phyloP scores from a whole-genome alignment of 2,329 filamentous ascomycete species.

The Diatrype stigma region DNA sequence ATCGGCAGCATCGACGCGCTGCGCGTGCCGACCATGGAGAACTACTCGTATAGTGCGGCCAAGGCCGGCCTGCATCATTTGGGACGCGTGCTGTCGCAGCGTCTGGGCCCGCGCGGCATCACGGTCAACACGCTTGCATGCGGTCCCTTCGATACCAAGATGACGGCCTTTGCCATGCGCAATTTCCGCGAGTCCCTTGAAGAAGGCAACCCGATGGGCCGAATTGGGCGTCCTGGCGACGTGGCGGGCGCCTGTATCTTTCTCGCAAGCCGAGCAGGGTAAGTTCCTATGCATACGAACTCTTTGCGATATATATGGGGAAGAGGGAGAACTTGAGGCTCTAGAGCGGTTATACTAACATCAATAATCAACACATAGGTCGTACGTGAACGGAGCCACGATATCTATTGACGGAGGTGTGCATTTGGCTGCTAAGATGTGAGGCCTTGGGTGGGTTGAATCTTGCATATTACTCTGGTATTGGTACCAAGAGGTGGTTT shows the following conservation, averaged over 20 bases:
- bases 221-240: slow-evolving; percentile 65
- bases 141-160: slow-evolving; percentile 66
- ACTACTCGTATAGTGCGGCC: slow-evolving; percentile 55
- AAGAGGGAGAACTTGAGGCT: no score
- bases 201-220: slow-evolving; percentile 56
- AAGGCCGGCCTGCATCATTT: slow-evolving; percentile 66
- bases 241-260: slow-evolving; percentile 70
- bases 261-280: slow-evolving; percentile 62
- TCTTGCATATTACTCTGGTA: no score
- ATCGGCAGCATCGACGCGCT: slow-evolving; percentile 63
- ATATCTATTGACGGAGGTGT: slow-evolving; percentile 59
- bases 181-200: slow-evolving; percentile 51
- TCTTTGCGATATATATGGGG: no score
- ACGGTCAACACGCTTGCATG: slow-evolving; percentile 68
- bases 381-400: slow-evolving; percentile 62
- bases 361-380: slow-evolving; percentile 22
- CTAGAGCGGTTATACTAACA: slow-evolving; percentile 2
- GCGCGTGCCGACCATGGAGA: slow-evolving; percentile 54
- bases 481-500: no score
- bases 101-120: slow-evolving; percentile 56
- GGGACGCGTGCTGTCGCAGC: slow-evolving; percentile 53
- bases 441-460: slow-evolving; percentile 2
- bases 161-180: slow-evolving; percentile 61
- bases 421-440: slow-evolving; percentile 43
- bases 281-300: slow-evolving; percentile 20